Base-by-base conservation (phyloP, 2,329 filamentous ascomycete genomes). In the Aspergillus ochraceoroseus region DNA sequence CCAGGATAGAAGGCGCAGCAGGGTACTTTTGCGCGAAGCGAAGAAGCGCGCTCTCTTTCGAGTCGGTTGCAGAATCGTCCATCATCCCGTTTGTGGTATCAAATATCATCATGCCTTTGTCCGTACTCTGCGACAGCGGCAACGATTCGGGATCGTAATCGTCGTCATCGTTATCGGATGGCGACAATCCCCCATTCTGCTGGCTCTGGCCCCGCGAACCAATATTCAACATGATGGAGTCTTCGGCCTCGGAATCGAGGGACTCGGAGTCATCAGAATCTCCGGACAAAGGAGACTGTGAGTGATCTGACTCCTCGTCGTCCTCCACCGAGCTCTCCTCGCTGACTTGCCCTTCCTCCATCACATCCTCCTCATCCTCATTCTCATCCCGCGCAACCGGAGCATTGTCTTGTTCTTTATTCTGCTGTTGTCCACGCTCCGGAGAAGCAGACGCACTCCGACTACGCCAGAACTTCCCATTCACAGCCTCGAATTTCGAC, bases 181-280 rank as follows among this genome's bases (percentile, higher is more conserved):
- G 19, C 3, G 30, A 29, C 5, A 43, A 14, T 3, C 27, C 34
- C 3, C 43, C 44, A n/a, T 46, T 46, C 18, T 53, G 31, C 12
- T 33, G 46, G 12, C 28, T 22, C 17, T 44, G 36, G 14, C 39
- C 32, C 29, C 45, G 37, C 4, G 51, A 44, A 19, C 63, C 61
- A 33, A 70, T 53, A 36, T 70, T 70, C 41, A 71, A 46, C 53
- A 70, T 42, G 37, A 71, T 69, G 0, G 64, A 65, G 37, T 67
- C 61, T 35, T 66, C 66, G 2, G 61, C 65, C 41, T 64, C 65
- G 2, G 59, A 62, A 26, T 53, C 57, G 31, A 57, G 19, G 15
- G 60, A 61, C 11, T 49, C 53, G 7, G 57, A 59, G 28, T 59
- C 57, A n/a, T 58, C 56, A 7, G 59, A 59, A 13, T 63, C 58